phyloP scores from a whole-genome alignment of 2,329 filamentous ascomycete species.

The Moelleriella libera region DNA sequence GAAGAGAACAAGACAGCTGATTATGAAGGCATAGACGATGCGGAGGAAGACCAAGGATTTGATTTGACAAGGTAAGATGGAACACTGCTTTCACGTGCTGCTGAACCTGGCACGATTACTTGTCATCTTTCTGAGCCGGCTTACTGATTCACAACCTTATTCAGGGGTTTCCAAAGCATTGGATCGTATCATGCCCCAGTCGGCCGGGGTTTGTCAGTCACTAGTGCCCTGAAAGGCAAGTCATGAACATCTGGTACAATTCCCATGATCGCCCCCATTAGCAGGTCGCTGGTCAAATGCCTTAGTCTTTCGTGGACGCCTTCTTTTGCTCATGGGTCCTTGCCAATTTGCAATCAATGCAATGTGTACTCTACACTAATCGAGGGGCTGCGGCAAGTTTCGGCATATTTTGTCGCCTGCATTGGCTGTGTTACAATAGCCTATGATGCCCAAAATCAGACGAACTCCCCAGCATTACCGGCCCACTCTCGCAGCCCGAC shows the following conservation, averaged over 20 bases:
- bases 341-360: too few species aligned
- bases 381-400: too few species aligned
- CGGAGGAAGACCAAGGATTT: slow-evolving; percentile 37
- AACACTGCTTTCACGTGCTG: background rate
- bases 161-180: slow-evolving; percentile 51
- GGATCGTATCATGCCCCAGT: slow-evolving; percentile 46
- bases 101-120: background rate
- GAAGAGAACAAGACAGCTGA: slow-evolving; percentile 6
- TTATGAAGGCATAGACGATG: slow-evolving; percentile 15
- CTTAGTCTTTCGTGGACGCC: too few species aligned
- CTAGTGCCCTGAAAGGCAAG: slow-evolving; percentile 23
- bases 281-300: too few species aligned
- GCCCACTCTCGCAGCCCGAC: too few species aligned
- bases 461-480: too few species aligned
- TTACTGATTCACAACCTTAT: background rate
- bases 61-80: slow-evolving; percentile 41
- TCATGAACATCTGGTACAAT: slow-evolving; percentile 6
- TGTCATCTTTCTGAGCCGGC: background rate
- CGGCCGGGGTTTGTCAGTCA: slow-evolving; percentile 29
- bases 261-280: too few species aligned
- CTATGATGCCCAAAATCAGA: too few species aligned
- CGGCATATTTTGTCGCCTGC: too few species aligned
- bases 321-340: too few species aligned
- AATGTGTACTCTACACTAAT: too few species aligned
- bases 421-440: too few species aligned